These are phyloP conservation scores for Trichocomaceae sp. DNA, from an alignment of 2,329 filamentous ascomycete genomes.

Conservation along the genomic window DNA sequence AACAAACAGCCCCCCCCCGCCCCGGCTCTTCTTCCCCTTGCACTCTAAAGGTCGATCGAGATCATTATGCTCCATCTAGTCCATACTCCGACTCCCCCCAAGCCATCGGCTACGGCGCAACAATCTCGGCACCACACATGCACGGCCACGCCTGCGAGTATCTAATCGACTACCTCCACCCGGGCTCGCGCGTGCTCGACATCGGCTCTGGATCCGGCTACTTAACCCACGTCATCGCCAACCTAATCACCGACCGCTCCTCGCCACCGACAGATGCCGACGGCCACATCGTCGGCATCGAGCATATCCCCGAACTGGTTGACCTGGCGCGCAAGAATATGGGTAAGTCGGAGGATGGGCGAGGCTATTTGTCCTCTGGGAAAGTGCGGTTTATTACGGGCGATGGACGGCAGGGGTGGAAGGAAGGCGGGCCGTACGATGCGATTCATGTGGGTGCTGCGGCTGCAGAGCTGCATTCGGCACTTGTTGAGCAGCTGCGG, in stretches of 20 bases:
- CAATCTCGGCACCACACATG: constrained; percentile 69
- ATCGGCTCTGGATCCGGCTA: constrained; percentile 74
- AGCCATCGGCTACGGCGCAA: constrained; percentile 59
- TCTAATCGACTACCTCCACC: constrained; percentile 52
- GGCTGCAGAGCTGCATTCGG: constrained; percentile 64
- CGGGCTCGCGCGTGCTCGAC: constrained; percentile 58
- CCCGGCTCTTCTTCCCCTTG: no score
- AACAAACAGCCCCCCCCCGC: no score
- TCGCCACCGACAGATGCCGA: constrained; percentile 22
- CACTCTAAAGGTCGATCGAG: constrained; percentile 67
- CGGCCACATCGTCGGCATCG: constrained; percentile 61
- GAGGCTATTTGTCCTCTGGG: constrained; percentile 54
- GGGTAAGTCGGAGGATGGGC: constrained; percentile 54
- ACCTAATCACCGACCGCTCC: constrained; percentile 50
- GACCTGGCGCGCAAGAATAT: constrained; percentile 61
- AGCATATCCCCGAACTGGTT: constrained; percentile 62
- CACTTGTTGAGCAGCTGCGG: constrained; percentile 69
- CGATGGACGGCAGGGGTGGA: constrained; percentile 65
- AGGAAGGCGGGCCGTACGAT: constrained; percentile 63
- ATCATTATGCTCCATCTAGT: constrained; percentile 64
- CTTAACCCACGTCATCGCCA: constrained; percentile 79
- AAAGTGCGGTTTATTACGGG: constrained; percentile 66
- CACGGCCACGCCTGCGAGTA: constrained; percentile 60
- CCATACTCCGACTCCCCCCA: constrained; percentile 72
- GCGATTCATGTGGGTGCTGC: constrained; percentile 93